Conservation (phyloP, 805 yeast species). For the Wickerhamomyces pijperi region DNA sequence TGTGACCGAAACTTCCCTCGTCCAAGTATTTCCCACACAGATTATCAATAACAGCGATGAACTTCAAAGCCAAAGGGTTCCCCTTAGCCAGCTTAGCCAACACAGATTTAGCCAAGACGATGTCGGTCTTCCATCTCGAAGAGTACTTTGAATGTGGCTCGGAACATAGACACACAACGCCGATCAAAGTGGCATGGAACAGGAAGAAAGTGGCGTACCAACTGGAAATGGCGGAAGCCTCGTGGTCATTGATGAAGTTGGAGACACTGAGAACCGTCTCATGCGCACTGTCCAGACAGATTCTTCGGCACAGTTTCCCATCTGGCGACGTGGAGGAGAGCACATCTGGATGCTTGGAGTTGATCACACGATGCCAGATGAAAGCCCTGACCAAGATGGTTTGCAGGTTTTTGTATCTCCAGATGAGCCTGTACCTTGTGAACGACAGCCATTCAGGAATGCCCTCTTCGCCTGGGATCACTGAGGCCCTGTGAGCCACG, state of each 20-base stretch:
- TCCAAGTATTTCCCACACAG: constrained; percentile 22
- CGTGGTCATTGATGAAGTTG: constrained; percentile 23
- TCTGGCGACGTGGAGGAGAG: constrained; percentile 27
- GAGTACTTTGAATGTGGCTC: constrained; percentile 37
- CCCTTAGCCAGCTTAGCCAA: constrained; percentile 26
- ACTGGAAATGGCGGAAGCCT: constrained; percentile 35
- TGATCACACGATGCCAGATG: constrained; percentile 40
- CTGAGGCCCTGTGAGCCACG: constrained; percentile 16
- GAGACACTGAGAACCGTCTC: constrained; percentile 41
- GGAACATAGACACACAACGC: constrained; percentile 41
- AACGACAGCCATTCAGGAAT: constrained; percentile 43
- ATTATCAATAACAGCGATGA: constrained; percentile 34
- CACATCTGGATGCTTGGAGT: constrained; percentile 23
- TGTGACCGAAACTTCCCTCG: constrained; percentile 7
- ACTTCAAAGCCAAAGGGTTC: constrained; percentile 34
- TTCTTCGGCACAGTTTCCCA: constrained; percentile 36
- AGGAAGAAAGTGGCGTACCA: constrained; percentile 58
- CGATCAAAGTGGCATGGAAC: constrained; percentile 52
- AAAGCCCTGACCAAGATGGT: constrained; percentile 44
- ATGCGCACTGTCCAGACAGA: constrained; percentile 39
- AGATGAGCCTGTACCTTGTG: constrained; percentile 38
- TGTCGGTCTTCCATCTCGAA: constrained; percentile 31
- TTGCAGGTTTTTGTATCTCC: constrained; percentile 50
- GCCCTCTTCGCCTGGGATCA: constrained; percentile 12
- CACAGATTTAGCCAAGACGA: constrained; percentile 29